phyloP scores from a whole-genome alignment of 1,139 yeast genomes.

The Taphrina wiesneri region DNA sequence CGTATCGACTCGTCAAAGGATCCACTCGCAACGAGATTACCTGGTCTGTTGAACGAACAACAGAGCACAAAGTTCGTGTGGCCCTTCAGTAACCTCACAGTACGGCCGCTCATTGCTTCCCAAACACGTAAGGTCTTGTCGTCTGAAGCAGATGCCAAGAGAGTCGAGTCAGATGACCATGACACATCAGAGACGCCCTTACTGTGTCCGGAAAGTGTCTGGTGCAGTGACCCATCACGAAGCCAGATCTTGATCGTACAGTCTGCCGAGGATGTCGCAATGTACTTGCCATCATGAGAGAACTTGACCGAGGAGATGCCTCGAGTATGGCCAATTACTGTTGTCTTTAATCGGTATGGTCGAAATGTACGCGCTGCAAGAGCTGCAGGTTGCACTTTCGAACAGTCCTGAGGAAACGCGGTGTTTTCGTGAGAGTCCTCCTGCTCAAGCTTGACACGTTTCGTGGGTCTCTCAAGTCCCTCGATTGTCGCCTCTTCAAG shows the following conservation, averaged over 20 bases:
- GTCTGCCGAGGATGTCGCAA: conserved; percentile 57
- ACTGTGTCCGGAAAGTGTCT: conserved; percentile 61
- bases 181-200: conserved; percentile 68
- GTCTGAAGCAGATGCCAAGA: conserved; percentile 82
- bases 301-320: conserved; percentile 56
- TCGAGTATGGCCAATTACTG: conserved; percentile 41
- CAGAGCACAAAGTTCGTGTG: conserved; percentile 85
- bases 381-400: background rate
- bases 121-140: conserved; percentile 79
- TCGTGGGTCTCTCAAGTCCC: background rate
- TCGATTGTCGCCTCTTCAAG: background rate
- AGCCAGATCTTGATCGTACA: conserved; percentile 52
- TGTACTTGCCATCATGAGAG: conserved; percentile 61
- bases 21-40: conserved; percentile 77
- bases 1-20: conserved; percentile 73
- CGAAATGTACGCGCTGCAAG: background rate
- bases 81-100: conserved; percentile 64
- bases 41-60: conserved; percentile 68
- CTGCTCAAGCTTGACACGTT: background rate
- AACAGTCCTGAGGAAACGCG: background rate
- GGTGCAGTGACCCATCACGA: conserved; percentile 45
- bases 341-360: conserved; percentile 21
- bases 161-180: conserved; percentile 75
- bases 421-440: background rate
- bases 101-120: conserved; percentile 56